These are phyloP conservation scores for Rutstroemia sp. DNA, from an alignment of 2,329 filamentous ascomycete species.

Conservation along the genomic window DNA sequence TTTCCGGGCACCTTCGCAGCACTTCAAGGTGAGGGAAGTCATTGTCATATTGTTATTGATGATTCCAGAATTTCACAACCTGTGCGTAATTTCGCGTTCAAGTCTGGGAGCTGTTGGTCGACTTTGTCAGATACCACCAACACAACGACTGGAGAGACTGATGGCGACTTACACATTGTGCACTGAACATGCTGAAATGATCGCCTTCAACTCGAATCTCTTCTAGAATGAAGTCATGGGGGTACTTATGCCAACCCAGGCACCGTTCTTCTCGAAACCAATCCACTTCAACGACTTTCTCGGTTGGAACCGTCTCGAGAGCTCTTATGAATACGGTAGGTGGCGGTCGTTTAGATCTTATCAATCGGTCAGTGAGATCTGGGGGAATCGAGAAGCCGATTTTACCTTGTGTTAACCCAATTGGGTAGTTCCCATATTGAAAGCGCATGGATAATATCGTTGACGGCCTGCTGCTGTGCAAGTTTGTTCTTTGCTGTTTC, in stretches of 20 bases:
- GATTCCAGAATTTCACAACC: too few species aligned
- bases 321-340: constrained; percentile 3
- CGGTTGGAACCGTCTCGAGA: not conserved
- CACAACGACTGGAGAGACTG: too few species aligned
- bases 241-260: constrained; percentile 3
- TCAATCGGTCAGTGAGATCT: not conserved
- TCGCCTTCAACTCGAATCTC: constrained; percentile 4
- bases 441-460: constrained; percentile 2
- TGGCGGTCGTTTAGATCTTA: not conserved
- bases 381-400: not conserved
- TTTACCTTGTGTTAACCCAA: constrained; percentile 1
- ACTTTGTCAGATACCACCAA: too few species aligned
- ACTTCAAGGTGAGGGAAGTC: too few species aligned
- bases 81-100: not conserved
- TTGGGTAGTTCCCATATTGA: constrained; percentile 1
- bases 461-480: not conserved
- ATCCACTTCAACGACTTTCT: constrained; percentile 5
- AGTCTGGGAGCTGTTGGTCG: not conserved
- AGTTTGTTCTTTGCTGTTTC: not conserved
- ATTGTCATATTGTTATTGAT: too few species aligned
- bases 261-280: constrained; percentile 2
- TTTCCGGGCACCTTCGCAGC: too few species aligned
- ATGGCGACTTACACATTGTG: not conserved
- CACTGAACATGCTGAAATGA: constrained; percentile 7
- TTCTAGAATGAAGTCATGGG: constrained; percentile 1